Conservation (phyloP, 495 filamentous ascomycete genomes). For the Xylaria acuta region DNA sequence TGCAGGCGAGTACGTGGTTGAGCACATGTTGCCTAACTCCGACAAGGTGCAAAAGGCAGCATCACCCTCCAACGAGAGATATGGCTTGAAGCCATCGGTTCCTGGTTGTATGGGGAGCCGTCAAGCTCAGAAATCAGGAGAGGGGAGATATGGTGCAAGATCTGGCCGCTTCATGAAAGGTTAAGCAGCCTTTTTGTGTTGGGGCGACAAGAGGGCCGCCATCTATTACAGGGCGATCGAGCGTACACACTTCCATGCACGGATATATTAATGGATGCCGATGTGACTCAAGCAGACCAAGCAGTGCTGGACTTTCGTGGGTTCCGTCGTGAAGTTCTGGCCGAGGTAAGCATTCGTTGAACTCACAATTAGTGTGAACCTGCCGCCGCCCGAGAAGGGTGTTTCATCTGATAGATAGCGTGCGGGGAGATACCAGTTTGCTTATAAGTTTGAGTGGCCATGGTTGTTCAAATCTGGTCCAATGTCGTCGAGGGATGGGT, state of each 20-base stretch:
- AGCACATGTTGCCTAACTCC: neutral
- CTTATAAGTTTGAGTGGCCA: too few species aligned
- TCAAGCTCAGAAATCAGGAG: too few species aligned
- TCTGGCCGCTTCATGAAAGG: neutral
- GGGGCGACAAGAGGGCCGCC: too few species aligned
- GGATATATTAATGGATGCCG: too few species aligned
- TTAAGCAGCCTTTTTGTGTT: neutral
- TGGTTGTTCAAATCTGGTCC: too few species aligned
- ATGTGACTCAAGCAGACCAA: too few species aligned
- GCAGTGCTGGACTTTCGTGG: too few species aligned
- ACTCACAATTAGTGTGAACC: neutral
- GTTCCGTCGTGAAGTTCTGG: neutral
- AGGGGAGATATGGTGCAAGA: conserved; percentile 5
- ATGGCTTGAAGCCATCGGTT: neutral
- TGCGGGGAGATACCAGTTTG: too few species aligned
- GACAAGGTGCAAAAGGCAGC: neutral
- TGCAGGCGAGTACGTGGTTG: neutral
- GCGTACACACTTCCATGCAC: too few species aligned
- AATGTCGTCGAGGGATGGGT: too few species aligned
- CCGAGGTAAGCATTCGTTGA: neutral
- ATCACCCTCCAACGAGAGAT: neutral
- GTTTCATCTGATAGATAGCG: too few species aligned
- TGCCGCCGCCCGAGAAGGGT: neutral
- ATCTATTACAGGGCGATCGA: too few species aligned
- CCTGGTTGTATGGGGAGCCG: neutral